Base-by-base conservation (phyloP, 2,329 filamentous ascomycete species). In the Coniochaeta ligniaria region DNA sequence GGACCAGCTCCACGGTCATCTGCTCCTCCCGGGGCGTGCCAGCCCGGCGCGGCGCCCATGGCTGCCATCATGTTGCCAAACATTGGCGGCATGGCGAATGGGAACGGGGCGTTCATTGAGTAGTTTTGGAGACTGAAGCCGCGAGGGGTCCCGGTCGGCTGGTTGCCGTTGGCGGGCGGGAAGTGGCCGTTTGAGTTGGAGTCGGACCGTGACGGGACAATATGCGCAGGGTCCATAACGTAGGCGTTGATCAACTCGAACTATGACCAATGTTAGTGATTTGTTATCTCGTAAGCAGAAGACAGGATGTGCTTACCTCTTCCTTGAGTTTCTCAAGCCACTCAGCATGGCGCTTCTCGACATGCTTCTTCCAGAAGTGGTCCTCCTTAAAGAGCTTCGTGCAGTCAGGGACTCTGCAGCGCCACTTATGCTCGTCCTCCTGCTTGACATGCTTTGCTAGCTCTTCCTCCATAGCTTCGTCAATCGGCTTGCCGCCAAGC, bases 301-400 rank as follows among this genome's bases (percentile, higher is more conserved):
- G 43, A n/a, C 17, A 20, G 12, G 35, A 33, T 17, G 50, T 38
- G 80, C 87, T 80, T 80, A 96, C 93, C 78, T 97, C 94, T 71
- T 89, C 87, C 72, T 88, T 89, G 65, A 97, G 78, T 59, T 79
- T 83, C 36, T 93, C 88, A 52, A 90, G 83, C 90, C 93, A 99
- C 59, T 98, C 94, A 0, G 84, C 73, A 73, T 99, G 95, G 61
- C 96, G 87, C 78, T 99, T 99, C 76, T 98, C 94, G 17, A 98
- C 88, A 69, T 99, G 95, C 80, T 99, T 99, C 70, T 87, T 88
- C 94, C 96, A 99, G 73, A 99, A 99, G 68, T 94, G 87, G 50
- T 96, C 90, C 61, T 95, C 95, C 74, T 98, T 98, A 82, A 99
- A 99, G 8, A 99, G 80, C 75, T 99, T 99, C 12, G 90, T 89